Conservation (phyloP, 2,329 filamentous ascomycete species). For the Aspergillus sp. region DNA sequence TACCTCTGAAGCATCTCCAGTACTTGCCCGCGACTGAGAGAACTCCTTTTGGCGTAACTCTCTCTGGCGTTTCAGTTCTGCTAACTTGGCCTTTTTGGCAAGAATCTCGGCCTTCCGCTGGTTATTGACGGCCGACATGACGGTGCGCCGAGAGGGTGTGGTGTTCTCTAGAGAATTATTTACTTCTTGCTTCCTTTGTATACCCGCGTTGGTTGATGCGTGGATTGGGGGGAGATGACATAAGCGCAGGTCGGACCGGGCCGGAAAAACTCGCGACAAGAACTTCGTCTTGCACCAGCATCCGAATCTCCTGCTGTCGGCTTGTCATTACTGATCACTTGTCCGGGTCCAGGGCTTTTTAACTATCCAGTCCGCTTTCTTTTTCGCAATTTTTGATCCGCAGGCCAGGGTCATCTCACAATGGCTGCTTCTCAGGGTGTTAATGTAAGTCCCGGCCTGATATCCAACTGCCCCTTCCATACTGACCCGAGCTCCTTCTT, state of each 20-base stretch:
- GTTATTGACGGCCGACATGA: slow-evolving; percentile 47
- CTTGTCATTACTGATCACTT: slow-evolving; percentile 40
- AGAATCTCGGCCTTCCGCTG: slow-evolving; percentile 92
- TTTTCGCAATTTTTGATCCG: slow-evolving; percentile 43
- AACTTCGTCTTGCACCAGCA: slow-evolving; percentile 36
- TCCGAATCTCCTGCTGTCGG: slow-evolving; percentile 26
- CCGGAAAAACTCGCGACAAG: slow-evolving; percentile 46
- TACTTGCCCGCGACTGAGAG: slow-evolving; percentile 65
- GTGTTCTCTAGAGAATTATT: slow-evolving; percentile 23
- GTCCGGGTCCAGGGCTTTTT: slow-evolving; percentile 28
- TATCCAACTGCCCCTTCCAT: slow-evolving; percentile 14
- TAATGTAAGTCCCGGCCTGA: slow-evolving; percentile 53
- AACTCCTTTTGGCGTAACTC: slow-evolving; percentile 79
- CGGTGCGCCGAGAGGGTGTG: slow-evolving; percentile 17
- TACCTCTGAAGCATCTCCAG: slow-evolving; percentile 72
- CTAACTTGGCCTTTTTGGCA: slow-evolving; percentile 95
- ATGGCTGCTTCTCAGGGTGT: slow-evolving; percentile 68
- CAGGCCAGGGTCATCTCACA: slow-evolving; percentile 44
- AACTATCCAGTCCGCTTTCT: slow-evolving; percentile 31
- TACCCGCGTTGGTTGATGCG: slow-evolving; percentile 1
- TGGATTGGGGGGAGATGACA: slow-evolving; percentile 32
- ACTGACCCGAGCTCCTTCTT: slow-evolving; percentile 13
- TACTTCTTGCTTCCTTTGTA: slow-evolving; percentile 11
- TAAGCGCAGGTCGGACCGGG: slow-evolving; percentile 35
- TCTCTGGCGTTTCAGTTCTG: slow-evolving; percentile 89